Evolutionary conservation across 345 rosid species (phyloP).

Genomic region (Eucalyptus urophylla): DNA sequence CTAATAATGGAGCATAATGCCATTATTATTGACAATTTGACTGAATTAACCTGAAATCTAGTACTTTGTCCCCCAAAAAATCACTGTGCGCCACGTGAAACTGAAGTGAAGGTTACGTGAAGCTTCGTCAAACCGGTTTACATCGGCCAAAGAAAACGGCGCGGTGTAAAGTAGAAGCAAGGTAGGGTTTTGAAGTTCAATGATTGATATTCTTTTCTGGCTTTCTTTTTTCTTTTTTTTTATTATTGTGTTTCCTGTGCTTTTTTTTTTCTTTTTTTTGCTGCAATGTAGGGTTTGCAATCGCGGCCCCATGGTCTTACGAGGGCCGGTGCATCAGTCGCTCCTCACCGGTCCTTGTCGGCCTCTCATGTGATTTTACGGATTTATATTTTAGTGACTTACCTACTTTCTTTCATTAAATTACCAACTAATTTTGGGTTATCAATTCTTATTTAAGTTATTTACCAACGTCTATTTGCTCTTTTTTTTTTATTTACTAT

Average conservation of each 20-base stretch:
- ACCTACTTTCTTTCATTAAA: background rate
- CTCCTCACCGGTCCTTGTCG: background rate
- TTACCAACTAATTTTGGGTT: background rate
- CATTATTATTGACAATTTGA: background rate
- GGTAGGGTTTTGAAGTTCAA: background rate
- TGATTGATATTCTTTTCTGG: background rate
- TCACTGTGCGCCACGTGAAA: background rate
- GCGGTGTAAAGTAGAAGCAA: background rate
- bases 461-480: background rate
- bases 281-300: background rate
- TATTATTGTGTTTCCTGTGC: background rate
- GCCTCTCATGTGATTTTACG: background rate
- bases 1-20: background rate
- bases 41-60: background rate
- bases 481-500: background rate
- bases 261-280: rapidly evolving
- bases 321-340: background rate
- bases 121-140: background rate
- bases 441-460: background rate
- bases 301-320: background rate
- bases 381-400: background rate
- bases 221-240: background rate
- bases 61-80: background rate
- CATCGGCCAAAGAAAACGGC: background rate
- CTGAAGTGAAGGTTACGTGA: background rate